Evolutionary conservation across 805 yeast species (phyloP), one percentile per base, ranked within the genome.

Genomic region (Yarrowia sp.): DNA sequence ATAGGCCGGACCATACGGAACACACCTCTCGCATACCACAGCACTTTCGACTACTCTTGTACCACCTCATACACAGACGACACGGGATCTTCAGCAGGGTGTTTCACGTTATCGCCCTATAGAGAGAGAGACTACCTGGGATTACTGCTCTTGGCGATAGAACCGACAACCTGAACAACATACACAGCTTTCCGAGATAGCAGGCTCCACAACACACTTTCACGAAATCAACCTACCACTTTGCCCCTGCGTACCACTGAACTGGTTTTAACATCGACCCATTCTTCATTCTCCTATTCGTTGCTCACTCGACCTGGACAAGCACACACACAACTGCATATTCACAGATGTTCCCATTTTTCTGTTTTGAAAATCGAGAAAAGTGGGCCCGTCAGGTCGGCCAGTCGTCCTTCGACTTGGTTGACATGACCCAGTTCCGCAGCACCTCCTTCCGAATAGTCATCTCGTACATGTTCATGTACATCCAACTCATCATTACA

Each of bases 401-500:
- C 36, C 69, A 69, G 38, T 59, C 70, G 30, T 64, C 48, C 19
- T 69, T 70, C 51, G 71, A 68, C 28, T 51, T 64, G 56, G 65
- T 70, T 59, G 70, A 70, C 49, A 28, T 71, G 63, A 30, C 64
- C 28, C 68, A 68, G 63, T 71, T 71, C 54, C 62, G 51, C 17
- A 56, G 67, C 12, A 36, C 66, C 7, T 70, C 72, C 10, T 70
- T 65, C 62, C 62, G 71, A 28, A 72, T 71, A 62, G 41, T 72
- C 38, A 35, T 65, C 65, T 69, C 71, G n/a, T 72, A 72, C 65
- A 28, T 72, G 26, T 49, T 62, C 63, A 69, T 83, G 26, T 68
- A 82, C n/a, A 73, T 89, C 62, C 79, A 85, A 49, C 72, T 84
- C 16, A 80, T 85, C 0, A 48, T 72, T 24, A 66, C 71, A 22